A percentile compares a stretch with the other conserved stretches of the same genome.
Conservation (phyloP, 345 rosid genomes). For the Limnanthes douglasii region DNA sequence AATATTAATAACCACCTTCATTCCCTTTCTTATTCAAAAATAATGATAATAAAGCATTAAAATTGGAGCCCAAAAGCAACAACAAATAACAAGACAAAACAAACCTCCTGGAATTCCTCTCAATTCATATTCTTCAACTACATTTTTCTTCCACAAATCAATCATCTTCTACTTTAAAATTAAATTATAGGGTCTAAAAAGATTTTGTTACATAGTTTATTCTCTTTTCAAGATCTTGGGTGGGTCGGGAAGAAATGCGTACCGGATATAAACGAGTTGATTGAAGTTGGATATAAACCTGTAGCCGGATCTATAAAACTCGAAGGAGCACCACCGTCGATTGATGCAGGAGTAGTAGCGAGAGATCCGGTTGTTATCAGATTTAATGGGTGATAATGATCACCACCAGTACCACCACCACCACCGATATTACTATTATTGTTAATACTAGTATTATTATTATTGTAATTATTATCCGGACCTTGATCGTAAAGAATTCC, state of each 20-base stretch:
- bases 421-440: slow-evolving; percentile 9
- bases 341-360: slow-evolving; percentile 17
- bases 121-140: too few relatives aligned
- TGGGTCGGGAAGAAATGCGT: slow-evolving; percentile 52
- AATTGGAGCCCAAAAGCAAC: too few relatives aligned
- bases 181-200: slow-evolving; percentile 9
- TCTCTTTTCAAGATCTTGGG: slow-evolving; percentile 29
- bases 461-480: slow-evolving; percentile 11
- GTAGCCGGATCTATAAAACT: too few relatives aligned
- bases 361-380: slow-evolving; percentile 13
- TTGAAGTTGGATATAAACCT: slow-evolving; percentile 21
- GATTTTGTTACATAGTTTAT: slow-evolving; percentile 7
- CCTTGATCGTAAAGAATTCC: slow-evolving; percentile 60
- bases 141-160: not conserved
- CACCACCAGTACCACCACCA: slow-evolving; percentile 16
- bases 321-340: slow-evolving; percentile 12
- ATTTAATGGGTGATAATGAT: slow-evolving; percentile 12
- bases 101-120: slow-evolving; percentile 9
- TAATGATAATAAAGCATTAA: slow-evolving; percentile 7
- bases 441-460: slow-evolving; percentile 6
- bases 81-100: slow-evolving; percentile 3
- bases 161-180: slow-evolving; percentile 14
- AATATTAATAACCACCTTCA: too few relatives aligned
- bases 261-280: slow-evolving; percentile 39
- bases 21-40: too few relatives aligned